Percentiles rank a stretch among this genome's conserved stretches.
Evolutionary conservation across 1,284 basidiomycete species (phyloP).

Genomic region (Porogramme epimiltina): DNA sequence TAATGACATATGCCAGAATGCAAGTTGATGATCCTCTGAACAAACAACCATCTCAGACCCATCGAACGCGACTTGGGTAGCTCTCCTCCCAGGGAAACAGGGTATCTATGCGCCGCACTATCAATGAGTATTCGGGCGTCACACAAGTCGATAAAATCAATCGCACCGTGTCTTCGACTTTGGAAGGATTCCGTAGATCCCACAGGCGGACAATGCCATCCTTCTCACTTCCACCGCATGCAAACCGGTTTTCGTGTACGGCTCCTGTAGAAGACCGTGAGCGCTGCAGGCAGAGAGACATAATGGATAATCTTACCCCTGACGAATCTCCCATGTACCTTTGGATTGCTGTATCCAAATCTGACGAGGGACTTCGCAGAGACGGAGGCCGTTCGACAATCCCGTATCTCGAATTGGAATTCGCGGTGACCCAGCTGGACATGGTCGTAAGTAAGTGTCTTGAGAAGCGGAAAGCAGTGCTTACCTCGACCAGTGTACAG

Average conservation of each 20-base stretch:
- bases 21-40: slow-evolving; percentile 36
- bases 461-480: neutral
- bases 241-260: slow-evolving; percentile 37
- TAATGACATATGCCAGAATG: slow-evolving; percentile 12
- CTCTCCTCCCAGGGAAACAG: slow-evolving; percentile 38
- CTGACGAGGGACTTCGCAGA: slow-evolving; percentile 37
- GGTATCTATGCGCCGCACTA: slow-evolving; percentile 26
- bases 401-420: slow-evolving; percentile 53
- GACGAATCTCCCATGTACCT: slow-evolving; percentile 43
- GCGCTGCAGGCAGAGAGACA: neutral
- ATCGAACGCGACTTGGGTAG: slow-evolving; percentile 39
- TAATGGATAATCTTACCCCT: slow-evolving; percentile 36
- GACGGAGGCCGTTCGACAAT: slow-evolving; percentile 40
- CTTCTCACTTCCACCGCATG: slow-evolving; percentile 40
- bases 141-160: neutral
- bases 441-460: neutral
- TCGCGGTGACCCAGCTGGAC: slow-evolving; percentile 50
- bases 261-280: slow-evolving; percentile 26
- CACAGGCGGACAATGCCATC: slow-evolving; percentile 47
- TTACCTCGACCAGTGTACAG: slow-evolving; percentile 48
- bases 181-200: slow-evolving; percentile 46
- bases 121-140: neutral
- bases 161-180: slow-evolving; percentile 32
- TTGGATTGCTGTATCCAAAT: slow-evolving; percentile 44
- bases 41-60: slow-evolving; percentile 36